Evolutionary conservation across 305 asterid species (phyloP).

Genomic region (Fraxinus velutina): DNA sequence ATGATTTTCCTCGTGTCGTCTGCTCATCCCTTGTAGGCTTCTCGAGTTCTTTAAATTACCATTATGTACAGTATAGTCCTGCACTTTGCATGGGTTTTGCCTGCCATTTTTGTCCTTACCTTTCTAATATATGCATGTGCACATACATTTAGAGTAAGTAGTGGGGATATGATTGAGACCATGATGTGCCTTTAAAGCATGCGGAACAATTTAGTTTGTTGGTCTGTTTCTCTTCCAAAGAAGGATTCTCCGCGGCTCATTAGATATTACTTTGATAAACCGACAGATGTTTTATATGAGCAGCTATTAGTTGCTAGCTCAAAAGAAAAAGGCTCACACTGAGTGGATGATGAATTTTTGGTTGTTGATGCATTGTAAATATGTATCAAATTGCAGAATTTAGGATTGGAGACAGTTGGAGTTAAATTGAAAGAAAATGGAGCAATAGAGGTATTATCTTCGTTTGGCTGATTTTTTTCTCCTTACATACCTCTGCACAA

Average conservation of each 20-base stretch:
- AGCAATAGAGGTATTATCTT: constrained; percentile 72
- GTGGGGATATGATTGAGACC: background rate
- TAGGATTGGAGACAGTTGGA: constrained; percentile 80
- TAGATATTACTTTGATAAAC: background rate
- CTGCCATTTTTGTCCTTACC: background rate
- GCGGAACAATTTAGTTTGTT: background rate
- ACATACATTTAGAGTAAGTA: background rate
- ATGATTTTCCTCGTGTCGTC: constrained; percentile 1
- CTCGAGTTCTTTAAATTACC: background rate
- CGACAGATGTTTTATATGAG: background rate
- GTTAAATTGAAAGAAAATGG: constrained; percentile 77
- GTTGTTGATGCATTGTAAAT: background rate
- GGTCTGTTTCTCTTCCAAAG: background rate
- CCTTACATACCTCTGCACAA: background rate
- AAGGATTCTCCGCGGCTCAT: background rate
- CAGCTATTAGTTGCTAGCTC: background rate
- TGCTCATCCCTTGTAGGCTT: background rate
- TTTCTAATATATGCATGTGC: background rate
- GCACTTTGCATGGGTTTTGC: constrained; percentile 1
- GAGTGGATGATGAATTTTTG: background rate
- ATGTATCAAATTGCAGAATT: constrained; percentile 52
- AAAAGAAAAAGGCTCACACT: background rate
- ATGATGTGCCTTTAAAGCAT: background rate
- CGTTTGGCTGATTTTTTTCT: background rate
- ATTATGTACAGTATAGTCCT: background rate